Evolutionary conservation across 805 yeast species (phyloP), one percentile per base, ranked within the genome.

Genomic region (Barnettozyma salicaria): DNA sequence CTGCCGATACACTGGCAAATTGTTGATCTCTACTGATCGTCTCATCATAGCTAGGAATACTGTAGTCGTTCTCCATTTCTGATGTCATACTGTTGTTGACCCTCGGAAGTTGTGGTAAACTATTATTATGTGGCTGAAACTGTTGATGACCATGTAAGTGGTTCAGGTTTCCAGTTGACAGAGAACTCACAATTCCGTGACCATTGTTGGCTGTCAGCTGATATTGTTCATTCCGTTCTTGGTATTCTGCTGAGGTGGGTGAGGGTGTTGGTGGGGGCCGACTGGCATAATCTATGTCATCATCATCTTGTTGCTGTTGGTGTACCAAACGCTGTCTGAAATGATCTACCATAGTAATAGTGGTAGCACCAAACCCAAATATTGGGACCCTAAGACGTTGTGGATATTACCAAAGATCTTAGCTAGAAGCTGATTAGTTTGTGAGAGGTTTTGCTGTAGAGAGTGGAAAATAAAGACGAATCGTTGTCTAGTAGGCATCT

Each of bases 211-310:
- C n/a, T 27, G 36, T 27, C 24, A n/a, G 21, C 19, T 33, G 36
- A 11, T 33, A 23, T 27, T 33, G 36, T 21, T 37, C 32, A 23
- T 48, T 50, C 27, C 45, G 48, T 23, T 44, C 53, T 13, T 42
- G 49, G 32, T 45, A 55, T 18, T 54, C 55, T 2, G 48, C 38
- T 11, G 52, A 53, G 1, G 46, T 43, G 1, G 59, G 59, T 8
- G 41, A 40, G 1, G 58, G 59, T 6, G 64, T 59, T 7, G 67
- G 68, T 3, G 70, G 70, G 6, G 68, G 70, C 26, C 54, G 57
- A 32, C 61, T 64, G 3, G 70, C 69, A 32, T 64, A 64, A 37
- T 53, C 28, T 3, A 10, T 16, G 16, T 36, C 63, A 26, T 51
- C 53, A 30, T 43, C 47, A 25, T 42, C 54, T 10, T 39, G 40